Evolutionary conservation across 2,329 filamentous ascomycete species (phyloP).

Genomic region (Xylariaceae sp.): DNA sequence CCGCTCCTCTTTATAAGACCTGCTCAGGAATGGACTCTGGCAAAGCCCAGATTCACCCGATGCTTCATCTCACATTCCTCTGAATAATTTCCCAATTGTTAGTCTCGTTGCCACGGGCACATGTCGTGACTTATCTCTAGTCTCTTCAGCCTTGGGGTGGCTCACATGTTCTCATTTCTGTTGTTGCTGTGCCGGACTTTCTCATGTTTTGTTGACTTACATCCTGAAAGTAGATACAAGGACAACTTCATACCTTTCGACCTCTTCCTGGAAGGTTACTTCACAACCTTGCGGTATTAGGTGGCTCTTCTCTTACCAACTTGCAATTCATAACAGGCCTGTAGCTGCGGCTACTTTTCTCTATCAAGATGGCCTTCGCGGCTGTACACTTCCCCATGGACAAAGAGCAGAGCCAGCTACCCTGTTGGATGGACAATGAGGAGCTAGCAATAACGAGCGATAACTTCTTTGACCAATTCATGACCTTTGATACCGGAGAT

Average conservation of each 20-base stretch:
- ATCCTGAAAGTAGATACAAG: conserved; percentile 36
- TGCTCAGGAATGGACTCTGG: conserved; percentile 37
- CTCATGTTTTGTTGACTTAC: conserved; percentile 42
- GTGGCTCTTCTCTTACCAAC: conserved; percentile 22
- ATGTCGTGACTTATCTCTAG: conserved; percentile 35
- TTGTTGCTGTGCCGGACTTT: conserved; percentile 41
- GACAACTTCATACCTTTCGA: conserved; percentile 23
- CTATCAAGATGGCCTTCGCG: conserved; percentile 40
- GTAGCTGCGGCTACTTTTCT: conserved; percentile 27
- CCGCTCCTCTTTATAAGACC: conserved; percentile 37
- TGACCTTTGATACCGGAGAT: conserved; percentile 42
- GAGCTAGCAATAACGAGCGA: conserved; percentile 37
- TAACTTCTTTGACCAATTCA: conserved; percentile 43
- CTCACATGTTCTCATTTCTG: conserved; percentile 37
- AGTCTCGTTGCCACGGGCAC: conserved; percentile 35
- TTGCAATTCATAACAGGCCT: conserved; percentile 17
- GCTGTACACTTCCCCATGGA: conserved; percentile 38
- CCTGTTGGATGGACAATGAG: conserved; percentile 40
- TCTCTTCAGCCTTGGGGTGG: conserved; percentile 37
- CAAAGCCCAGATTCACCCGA: conserved; percentile 30
- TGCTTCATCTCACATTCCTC: conserved; percentile 41
- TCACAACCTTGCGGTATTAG: conserved; percentile 21
- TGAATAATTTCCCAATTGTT: conserved; percentile 28
- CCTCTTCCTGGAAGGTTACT: conserved; percentile 24
- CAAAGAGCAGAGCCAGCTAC: conserved; percentile 39